Base-by-base conservation (phyloP, 2,329 filamentous ascomycete species). In the Colletotrichum somersetense region DNA sequence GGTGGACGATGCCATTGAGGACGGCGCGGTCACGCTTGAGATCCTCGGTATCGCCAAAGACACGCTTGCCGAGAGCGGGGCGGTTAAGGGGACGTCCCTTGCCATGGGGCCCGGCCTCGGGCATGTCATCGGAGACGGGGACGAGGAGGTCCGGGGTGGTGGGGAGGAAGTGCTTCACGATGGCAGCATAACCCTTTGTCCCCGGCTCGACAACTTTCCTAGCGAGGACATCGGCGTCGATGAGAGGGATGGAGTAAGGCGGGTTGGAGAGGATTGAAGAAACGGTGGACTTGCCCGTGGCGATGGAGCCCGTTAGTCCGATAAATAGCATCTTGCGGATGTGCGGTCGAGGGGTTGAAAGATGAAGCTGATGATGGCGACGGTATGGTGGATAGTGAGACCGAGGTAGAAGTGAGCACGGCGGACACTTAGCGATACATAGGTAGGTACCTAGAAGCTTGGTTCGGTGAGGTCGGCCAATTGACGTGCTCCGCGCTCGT, bases 241-340 rank as follows among this genome's bases (percentile, higher is more conserved):
- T 92, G 77, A 99, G 89, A 77, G 96, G 95, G 73, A 99, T 89
- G 73, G 89, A 92, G 86, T 98, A 93, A 0, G 96, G 96, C 6
- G 93, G 86, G 5, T 89, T 87, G 62, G 92, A 90, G 77, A 99
- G 93, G 76, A 97, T 88, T 50, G 88, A 87, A 38, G 96, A 97
- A 67, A 98, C 95, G 75, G 96, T 99, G 57, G 96, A 97, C 89
- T 99, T 99, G 81, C 96, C 96, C 7, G 96, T 99, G 73, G 96
- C 96, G 80, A 99, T 98, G 73, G 95, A 97, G 80, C 96, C 96
- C 11, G 96, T 99, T 35, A 99, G 90, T 69, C 96, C 96, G 77
- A 99, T 95, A 78, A 99, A 91, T 61, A 98, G 89, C 96, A 98
- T 98, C n/a, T 75, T 56, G 53, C 33, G 33, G 11, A 35, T 77